Base-by-base conservation (phyloP, 2,329 filamentous ascomycete species). In the Fusarium verticillioides region DNA sequence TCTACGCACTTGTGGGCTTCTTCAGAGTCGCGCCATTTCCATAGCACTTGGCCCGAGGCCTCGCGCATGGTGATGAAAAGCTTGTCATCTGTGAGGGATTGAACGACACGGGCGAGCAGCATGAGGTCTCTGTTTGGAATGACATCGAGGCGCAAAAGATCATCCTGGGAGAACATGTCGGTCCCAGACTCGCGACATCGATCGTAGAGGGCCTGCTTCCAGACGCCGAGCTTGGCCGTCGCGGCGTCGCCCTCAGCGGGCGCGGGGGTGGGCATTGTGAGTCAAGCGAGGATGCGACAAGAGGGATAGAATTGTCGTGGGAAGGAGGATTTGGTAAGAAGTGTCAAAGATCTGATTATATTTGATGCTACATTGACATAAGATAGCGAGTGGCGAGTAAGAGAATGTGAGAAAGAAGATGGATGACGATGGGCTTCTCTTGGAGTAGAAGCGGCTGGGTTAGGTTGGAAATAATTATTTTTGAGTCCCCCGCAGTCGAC, bases 1-100 rank as follows among this genome's bases (percentile, higher is more conserved):
- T 40, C 36, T 43, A 79, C 83, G 66, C 82, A 92, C 89, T 91
- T 91, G 75, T 87, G 85, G 6, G 90, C 90, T 75, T 92, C 90
- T 50, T 88, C 87, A 46, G 84, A 82, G 56, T 87, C 86, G 44
- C 90, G 86, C 81, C 89, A 86, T 75, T 87, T 86, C 89, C 90
- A 92, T 37, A 82, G 66, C 54, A 84, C 81, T 71, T 83, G 80
- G 50, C 82, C 82, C 40, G 81, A 82, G 52, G 81, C 77, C 76
- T 84, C 82, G 66, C 82, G 79, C 82, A 84, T 83, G 47, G 82
- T 83, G 56, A 84, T 82, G 75, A 92, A 88, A 42, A 91, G 85
- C 79, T 88, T 89, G 77, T 92, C 89, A 75, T 90, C 84, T 67
- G 86, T 87, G 59, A 92, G 85, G 39, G 82, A 84, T 80, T 91